Percentiles rank a stretch among this genome's conserved stretches.
Evolutionary conservation across 2,329 filamentous ascomycete genomes (phyloP).

Genomic region (Colletotrichum abscissum): DNA sequence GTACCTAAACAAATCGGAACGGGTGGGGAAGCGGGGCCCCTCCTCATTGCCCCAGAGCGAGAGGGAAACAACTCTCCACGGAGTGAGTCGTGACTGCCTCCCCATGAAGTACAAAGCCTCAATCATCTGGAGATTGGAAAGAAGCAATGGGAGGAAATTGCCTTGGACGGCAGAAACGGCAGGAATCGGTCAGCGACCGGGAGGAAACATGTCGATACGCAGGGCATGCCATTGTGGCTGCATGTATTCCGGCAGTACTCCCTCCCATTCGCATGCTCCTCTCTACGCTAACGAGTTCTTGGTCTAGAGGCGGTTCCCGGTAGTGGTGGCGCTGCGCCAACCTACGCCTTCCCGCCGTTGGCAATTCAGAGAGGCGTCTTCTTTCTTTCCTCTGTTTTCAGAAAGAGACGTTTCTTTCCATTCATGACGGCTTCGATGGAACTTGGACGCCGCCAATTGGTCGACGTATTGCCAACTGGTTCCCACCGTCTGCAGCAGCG

Average conservation of each 20-base stretch:
- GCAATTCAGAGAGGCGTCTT: not conserved
- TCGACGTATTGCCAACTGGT: not conserved
- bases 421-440: not conserved
- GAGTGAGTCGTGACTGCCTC: too few relatives aligned
- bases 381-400: not conserved
- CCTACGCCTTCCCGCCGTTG: slow-evolving; percentile 25
- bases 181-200: not conserved
- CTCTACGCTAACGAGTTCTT: not conserved
- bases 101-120: too few relatives aligned
- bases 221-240: slow-evolving; percentile 18
- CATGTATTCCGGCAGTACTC: slow-evolving; percentile 29
- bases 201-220: slow-evolving; percentile 5
- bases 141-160: not conserved
- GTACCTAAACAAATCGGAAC: slow-evolving; percentile 29
- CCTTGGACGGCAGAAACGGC: not conserved
- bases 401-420: not conserved
- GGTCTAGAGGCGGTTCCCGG: not conserved
- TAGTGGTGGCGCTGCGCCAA: slow-evolving; percentile 17
- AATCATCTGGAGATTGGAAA: not conserved
- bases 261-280: too few relatives aligned
- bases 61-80: slow-evolving; percentile 4
- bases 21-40: slow-evolving; percentile 26
- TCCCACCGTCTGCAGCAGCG: not conserved
- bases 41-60: not conserved
- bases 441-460: not conserved